Percentiles rank a stretch among this genome's conserved stretches.
These are phyloP conservation scores for Paracamarosporium sp. DNA, from an alignment of 2,329 filamentous ascomycete species.

Conservation along the genomic window DNA sequence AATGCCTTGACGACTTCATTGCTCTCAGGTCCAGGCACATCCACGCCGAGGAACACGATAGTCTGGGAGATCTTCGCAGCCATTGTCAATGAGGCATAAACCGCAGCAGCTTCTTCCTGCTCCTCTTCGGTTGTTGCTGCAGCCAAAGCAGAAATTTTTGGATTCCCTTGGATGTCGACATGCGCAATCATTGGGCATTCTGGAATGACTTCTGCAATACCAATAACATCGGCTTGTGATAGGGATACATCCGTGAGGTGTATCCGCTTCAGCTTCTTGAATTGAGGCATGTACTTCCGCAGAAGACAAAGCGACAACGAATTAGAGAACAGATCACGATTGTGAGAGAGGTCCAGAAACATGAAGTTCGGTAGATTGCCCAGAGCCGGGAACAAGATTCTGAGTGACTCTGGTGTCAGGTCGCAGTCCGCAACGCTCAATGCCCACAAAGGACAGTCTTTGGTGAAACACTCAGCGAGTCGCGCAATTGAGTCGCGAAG, in stretches of 20 bases:
- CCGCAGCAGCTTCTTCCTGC: slow-evolving; percentile 91
- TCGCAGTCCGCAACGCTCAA: slow-evolving; percentile 88
- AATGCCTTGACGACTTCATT: slow-evolving; percentile 91
- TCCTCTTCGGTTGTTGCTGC: slow-evolving; percentile 76
- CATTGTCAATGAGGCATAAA: slow-evolving; percentile 90
- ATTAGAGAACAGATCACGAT: slow-evolving; percentile 78
- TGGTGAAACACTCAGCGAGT: slow-evolving; percentile 60
- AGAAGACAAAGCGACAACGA: slow-evolving; percentile 78
- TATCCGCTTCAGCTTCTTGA: slow-evolving; percentile 79
- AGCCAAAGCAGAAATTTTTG: slow-evolving; percentile 72
- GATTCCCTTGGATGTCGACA: slow-evolving; percentile 85
- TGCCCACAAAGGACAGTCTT: slow-evolving; percentile 71
- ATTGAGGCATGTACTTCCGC: slow-evolving; percentile 82
- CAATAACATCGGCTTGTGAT: slow-evolving; percentile 86
- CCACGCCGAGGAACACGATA: slow-evolving; percentile 89
- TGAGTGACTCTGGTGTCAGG: slow-evolving; percentile 74
- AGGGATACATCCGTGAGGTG: slow-evolving; percentile 86
- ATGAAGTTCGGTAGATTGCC: slow-evolving; percentile 74
- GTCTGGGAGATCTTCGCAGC: slow-evolving; percentile 83
- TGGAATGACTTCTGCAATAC: slow-evolving; percentile 86
- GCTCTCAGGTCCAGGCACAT: slow-evolving; percentile 80
- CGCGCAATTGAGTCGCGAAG: slow-evolving; percentile 55
- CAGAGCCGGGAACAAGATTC: slow-evolving; percentile 76
- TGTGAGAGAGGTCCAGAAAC: slow-evolving; percentile 93
- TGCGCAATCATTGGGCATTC: slow-evolving; percentile 84